Base-by-base conservation (phyloP, 805 yeast species). In the Barnettozyma wickerhamii region DNA sequence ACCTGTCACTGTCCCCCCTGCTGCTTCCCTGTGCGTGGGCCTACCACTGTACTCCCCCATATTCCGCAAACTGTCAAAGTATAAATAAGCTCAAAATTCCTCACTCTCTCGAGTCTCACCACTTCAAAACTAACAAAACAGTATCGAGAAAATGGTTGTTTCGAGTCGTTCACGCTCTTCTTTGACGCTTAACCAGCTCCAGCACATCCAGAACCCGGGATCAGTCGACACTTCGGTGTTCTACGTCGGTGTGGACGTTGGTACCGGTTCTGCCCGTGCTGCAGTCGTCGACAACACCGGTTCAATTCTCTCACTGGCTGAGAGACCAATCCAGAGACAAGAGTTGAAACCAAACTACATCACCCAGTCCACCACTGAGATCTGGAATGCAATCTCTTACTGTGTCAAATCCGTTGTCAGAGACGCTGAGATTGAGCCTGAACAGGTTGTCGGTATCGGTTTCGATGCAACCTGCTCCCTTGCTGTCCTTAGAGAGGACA, bases 211-310 rank as follows among this genome's bases (percentile, higher is more conserved):
- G 38, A 44, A 56, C 45, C 59, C 60, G 5, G 48, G 48, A 19
- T 50, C 58, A 19, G 43, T 56, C 31, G 60, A 56, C 42, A 56
- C 60, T 3, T 50, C 58, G 19, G 51, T 56, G 19, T 66, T 64
- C 60, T 86, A 79, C 55, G 75, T 87, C 41, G 96, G 96, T 40
- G 89, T 87, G 7, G 96, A 87, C 58, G 95, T 93, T 19, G 99
- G 99, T n/a, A 90, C 98, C 0, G 99, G 98, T 13, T 85, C 95
- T 2, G 97, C 96, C 6, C 72, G 99, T 49, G 98, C 98, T 5
- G 91, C 96, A 54, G 69, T 93, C 13, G 86, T 91, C 48, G 93
- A 90, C 60, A 75, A 79, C 53, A 68, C 74, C 31, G 98, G 98
- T 36, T 80, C 84, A 33, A 89, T 93, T 39, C 64, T 87, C 37